Base-by-base conservation (phyloP, 495 filamentous ascomycete genomes). In the Chaetomium cochliodes region DNA sequence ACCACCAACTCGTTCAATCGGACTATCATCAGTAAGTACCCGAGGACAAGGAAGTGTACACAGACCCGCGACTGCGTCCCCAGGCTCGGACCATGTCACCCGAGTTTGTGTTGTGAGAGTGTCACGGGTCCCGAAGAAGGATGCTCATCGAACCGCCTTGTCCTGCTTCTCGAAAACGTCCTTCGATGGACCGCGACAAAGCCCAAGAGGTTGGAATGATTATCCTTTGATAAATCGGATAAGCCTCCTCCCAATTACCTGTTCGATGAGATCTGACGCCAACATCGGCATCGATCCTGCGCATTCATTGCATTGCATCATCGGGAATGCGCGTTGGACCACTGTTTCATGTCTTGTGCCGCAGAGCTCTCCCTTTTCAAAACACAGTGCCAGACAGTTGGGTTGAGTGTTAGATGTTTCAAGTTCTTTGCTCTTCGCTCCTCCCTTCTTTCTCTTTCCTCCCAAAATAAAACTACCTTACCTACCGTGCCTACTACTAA, bases 321-420 rank as follows among this genome's bases (percentile, higher is more conserved):
- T 57, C 54, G 41, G 41, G 22, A 37, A 30, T 46, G 5, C 16
- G 23, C 25, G 57, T 49, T 22, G 26, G 42, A 33, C 25, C 26
- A 41, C 25, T 59, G 57, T 59, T 59, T 49, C 57, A 59, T 49
- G 22, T 57, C n/a, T 57, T 44, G 15, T 44, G 41, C 41, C 33
- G 33, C 33, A 37, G 33, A 37, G 33, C 8, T 37, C 33, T 37
- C 33, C 9, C 33, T 37, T 37, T 37, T 8, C 9, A 5, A 37
- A 37, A 37, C 33, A 37, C 9, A 12, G 33, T 37, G 33, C 33
- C 33, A 11, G 33, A 37, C 33, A 5, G 33, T 37, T 37, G 33
- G 33, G 33, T 37, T 37, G 6, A 11, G 6, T 37, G 33, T 37
- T 37, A 6, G 11, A 37, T 8, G 9, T 12, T 37, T 12, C 28